These are phyloP conservation scores for Hypoxylon sp. DNA, from an alignment of 2,329 filamentous ascomycete genomes.

Conservation along the genomic window DNA sequence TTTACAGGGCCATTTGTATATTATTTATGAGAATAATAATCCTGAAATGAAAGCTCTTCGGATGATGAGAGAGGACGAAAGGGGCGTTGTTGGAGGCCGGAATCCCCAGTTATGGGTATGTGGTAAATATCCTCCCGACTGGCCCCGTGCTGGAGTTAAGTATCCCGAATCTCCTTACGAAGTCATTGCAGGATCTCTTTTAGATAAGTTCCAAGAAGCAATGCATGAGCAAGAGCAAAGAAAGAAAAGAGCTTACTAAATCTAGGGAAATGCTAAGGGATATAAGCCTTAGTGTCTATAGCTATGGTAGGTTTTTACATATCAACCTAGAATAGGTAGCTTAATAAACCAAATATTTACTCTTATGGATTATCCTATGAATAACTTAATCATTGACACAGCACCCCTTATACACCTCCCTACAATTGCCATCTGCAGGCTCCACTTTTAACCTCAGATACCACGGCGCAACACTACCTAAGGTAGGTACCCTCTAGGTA, in stretches of 20 bases:
- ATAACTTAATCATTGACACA: no score
- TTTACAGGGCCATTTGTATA: constrained; percentile 33
- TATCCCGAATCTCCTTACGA: constrained; percentile 12
- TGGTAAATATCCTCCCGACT: constrained; percentile 14
- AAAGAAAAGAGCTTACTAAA: background rate
- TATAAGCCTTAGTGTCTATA: no score
- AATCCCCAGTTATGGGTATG: constrained; percentile 35
- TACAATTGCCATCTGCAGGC: no score
- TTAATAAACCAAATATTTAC: no score
- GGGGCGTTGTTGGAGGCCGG: constrained; percentile 19
- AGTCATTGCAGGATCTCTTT: constrained; percentile 11
- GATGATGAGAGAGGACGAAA: constrained; percentile 22
- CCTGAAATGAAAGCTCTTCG: background rate
- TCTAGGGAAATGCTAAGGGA: no score
- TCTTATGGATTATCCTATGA: no score
- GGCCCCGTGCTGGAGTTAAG: constrained; percentile 7
- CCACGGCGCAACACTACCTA: no score
- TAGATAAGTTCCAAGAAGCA: background rate
- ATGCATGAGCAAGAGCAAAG: background rate
- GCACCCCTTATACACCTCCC: no score
- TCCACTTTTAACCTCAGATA: no score
- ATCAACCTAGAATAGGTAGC: no score
- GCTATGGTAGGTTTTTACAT: no score
- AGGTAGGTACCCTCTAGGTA: no score
- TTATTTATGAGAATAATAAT: constrained; percentile 26